A percentile compares a stretch with the other conserved stretches of the same genome.
phyloP scores from a whole-genome alignment of 768 basidiomycete genomes.

The Hypsizygus marmoreus region DNA sequence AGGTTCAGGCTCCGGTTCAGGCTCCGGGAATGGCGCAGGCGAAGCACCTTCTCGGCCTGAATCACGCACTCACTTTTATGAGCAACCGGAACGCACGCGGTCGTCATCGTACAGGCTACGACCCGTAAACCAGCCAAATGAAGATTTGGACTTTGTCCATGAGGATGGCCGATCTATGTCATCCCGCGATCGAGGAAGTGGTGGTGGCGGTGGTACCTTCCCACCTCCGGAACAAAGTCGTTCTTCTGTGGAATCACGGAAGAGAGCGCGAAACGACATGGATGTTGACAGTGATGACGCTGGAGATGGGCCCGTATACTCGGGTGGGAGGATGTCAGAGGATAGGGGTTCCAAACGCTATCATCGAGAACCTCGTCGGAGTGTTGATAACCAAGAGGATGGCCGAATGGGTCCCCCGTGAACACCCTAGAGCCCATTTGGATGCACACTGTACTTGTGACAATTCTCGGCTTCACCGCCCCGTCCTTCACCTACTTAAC shows the following conservation, averaged over 20 bases:
- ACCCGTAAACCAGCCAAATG: constrained; percentile 47
- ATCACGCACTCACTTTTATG: constrained; percentile 51
- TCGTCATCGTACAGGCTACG: constrained; percentile 56
- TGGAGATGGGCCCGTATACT: constrained; percentile 35
- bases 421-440: constrained; percentile 20
- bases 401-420: constrained; percentile 32
- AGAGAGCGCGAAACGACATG: constrained; percentile 64
- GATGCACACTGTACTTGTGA: constrained; percentile 12
- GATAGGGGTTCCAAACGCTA: constrained; percentile 63
- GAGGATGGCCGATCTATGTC: constrained; percentile 49
- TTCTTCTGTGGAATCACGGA: constrained; percentile 49
- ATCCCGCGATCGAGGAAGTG: constrained; percentile 41
- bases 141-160: constrained; percentile 54
- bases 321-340: constrained; percentile 39
- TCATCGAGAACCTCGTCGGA: constrained; percentile 49
- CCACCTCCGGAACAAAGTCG: constrained; percentile 41
- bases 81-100: constrained; percentile 45
- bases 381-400: constrained; percentile 42
- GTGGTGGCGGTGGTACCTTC: constrained; percentile 34
- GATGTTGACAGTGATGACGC: constrained; percentile 60
- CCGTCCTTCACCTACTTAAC: constrained; percentile 11
- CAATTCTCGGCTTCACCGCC: constrained; percentile 11
- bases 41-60: constrained; percentile 56
- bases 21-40: constrained; percentile 36
- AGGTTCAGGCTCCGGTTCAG: constrained; percentile 54